These are phyloP conservation scores for Datisca glomerata DNA, from an alignment of 306 rosid genomes.

Conservation along the genomic window DNA sequence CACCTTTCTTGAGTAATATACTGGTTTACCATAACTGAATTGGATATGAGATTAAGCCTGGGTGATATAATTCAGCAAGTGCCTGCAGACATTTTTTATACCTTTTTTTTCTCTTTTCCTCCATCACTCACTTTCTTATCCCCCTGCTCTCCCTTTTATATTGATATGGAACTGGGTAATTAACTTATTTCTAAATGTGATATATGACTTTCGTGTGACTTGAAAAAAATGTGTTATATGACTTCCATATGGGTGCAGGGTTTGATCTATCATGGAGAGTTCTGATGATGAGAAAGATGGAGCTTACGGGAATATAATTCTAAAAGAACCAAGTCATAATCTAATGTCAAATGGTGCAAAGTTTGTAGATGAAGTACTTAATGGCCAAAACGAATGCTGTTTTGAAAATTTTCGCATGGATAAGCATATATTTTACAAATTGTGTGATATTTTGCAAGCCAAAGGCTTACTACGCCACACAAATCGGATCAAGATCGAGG, in stretches of 20 bases:
- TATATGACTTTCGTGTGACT: no score
- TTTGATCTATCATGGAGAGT: constrained; percentile 39
- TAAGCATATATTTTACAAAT: constrained; percentile 60
- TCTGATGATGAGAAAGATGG: constrained; percentile 71
- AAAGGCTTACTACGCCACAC: constrained; percentile 79
- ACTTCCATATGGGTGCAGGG: constrained; percentile 10
- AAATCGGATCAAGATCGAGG: constrained; percentile 83
- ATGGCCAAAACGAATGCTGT: constrained; percentile 55
- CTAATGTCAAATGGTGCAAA: constrained; percentile 48
- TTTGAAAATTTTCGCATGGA: constrained; percentile 80
- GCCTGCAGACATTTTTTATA: no score
- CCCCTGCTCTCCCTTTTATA: no score
- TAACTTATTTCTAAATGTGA: no score
- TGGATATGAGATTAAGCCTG: no score
- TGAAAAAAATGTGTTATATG: neutral
- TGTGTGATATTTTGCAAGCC: constrained; percentile 78
- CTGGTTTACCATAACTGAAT: no score
- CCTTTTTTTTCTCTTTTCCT: no score
- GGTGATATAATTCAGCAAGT: no score
- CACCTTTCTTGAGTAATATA: no score
- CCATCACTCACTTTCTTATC: no score
- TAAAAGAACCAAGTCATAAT: constrained; percentile 36
- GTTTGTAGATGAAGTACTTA: constrained; percentile 78
- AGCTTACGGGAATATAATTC: constrained; percentile 25
- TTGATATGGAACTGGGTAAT: no score